A percentile compares a stretch with the other conserved stretches of the same genome.
phyloP scores from a whole-genome alignment of 352 stramenopile species.

The Pythium dissotocum region DNA sequence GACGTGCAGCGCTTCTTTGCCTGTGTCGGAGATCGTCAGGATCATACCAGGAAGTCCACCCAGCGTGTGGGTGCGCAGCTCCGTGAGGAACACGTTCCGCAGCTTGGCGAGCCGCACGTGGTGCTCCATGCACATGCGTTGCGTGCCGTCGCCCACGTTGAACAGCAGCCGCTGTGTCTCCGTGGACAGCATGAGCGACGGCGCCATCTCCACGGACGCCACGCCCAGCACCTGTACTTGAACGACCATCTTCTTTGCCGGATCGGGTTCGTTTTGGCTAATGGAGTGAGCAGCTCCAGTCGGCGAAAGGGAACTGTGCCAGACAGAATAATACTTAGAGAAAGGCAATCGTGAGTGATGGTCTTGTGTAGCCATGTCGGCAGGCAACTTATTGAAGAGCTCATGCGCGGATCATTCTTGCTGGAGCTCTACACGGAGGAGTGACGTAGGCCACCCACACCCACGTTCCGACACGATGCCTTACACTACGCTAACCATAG shows the following conservation, averaged over 20 bases:
- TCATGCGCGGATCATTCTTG: too few relatives aligned
- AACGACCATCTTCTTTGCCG: conserved; percentile 53
- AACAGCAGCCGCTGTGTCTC: conserved; percentile 78
- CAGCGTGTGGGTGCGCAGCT: conserved; percentile 76
- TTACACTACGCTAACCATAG: too few relatives aligned
- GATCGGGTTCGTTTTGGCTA: background rate
- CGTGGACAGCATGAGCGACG: conserved; percentile 69
- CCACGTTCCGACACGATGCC: too few relatives aligned
- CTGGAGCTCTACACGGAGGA: too few relatives aligned
- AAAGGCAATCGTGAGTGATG: background rate
- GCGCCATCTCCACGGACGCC: conserved; percentile 68
- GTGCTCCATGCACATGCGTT: conserved; percentile 92
- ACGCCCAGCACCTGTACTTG: conserved; percentile 79
- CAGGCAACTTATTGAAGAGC: background rate
- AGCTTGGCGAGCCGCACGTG: conserved; percentile 86
- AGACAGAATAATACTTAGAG: background rate
- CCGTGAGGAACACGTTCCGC: conserved; percentile 82
- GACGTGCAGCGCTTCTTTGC: conserved; percentile 71
- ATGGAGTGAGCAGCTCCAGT: conserved; percentile 1
- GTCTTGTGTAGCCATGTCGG: background rate
- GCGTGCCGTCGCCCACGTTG: conserved; percentile 88
- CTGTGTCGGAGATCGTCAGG: conserved; percentile 87
- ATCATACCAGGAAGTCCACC: conserved; percentile 88
- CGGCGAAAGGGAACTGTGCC: background rate
- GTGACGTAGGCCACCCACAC: background rate